phyloP scores from a whole-genome alignment of 495 filamentous ascomycete species.

The Rostrohypoxylon terebratum region DNA sequence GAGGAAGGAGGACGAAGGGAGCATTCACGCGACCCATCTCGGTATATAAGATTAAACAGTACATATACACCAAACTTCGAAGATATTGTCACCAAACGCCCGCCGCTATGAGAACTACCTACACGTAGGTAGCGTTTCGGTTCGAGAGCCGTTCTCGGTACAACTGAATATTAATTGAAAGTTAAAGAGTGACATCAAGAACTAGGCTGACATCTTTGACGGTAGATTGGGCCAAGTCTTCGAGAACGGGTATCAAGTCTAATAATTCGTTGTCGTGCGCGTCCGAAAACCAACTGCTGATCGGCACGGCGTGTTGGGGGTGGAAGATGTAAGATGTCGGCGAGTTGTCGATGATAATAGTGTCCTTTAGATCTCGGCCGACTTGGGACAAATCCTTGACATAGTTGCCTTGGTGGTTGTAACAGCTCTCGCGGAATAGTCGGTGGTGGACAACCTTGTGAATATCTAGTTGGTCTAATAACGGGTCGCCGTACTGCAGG shows the following conservation, averaged over 20 bases:
- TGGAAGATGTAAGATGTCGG: slow-evolving; percentile 99
- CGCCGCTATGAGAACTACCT: slow-evolving; percentile 62
- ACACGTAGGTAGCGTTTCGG: slow-evolving; percentile 32
- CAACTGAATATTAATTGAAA: slow-evolving; percentile 51
- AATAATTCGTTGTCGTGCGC: slow-evolving; percentile 99
- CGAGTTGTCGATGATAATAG: slow-evolving; percentile 99
- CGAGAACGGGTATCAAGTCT: slow-evolving; percentile 97
- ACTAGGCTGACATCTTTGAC: slow-evolving; percentile 98
- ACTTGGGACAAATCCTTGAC: slow-evolving; percentile 99
- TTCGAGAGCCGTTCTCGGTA: slow-evolving; percentile 44
- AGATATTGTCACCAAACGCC: slow-evolving; percentile 60
- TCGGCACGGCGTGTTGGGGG: slow-evolving; percentile 97
- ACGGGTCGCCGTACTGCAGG: slow-evolving; percentile 89
- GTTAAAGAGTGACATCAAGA: slow-evolving; percentile 91
- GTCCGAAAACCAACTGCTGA: slow-evolving; percentile 99
- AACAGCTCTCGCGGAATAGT: slow-evolving; percentile 97
- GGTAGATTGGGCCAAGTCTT: slow-evolving; percentile 88
- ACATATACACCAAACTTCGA: slow-evolving; percentile 55
- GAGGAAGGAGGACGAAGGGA: slow-evolving; percentile 30
- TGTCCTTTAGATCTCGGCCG: slow-evolving; percentile 93
- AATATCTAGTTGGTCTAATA: slow-evolving; percentile 97
- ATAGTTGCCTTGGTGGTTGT: slow-evolving; percentile 99
- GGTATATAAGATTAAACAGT: slow-evolving; percentile 57
- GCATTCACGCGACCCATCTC: slow-evolving; percentile 37
- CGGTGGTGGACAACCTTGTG: slow-evolving; percentile 97